A percentile compares a stretch with the other conserved stretches of the same genome.
phyloP scores from a whole-genome alignment of 2,329 filamentous ascomycete species.

The Teratosphaeria destructans region DNA sequence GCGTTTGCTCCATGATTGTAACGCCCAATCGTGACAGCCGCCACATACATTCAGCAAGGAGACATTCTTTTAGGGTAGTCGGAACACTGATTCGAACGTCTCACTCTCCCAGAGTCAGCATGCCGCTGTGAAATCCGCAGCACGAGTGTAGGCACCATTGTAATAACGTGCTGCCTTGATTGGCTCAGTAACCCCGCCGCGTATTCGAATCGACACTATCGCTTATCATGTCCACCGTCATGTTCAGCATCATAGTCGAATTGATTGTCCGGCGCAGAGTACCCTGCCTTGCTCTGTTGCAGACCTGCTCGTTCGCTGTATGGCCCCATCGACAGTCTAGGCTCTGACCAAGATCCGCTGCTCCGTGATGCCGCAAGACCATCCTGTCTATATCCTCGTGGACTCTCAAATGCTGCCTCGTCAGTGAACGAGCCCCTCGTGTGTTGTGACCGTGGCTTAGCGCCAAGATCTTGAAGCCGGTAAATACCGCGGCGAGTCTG shows the following conservation, averaged over 20 bases:
- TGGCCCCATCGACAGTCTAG: slow-evolving; percentile 15
- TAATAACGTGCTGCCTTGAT: not conserved
- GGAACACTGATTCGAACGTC: not conserved
- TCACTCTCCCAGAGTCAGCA: not conserved
- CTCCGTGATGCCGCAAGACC: slow-evolving; percentile 12
- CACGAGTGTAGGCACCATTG: not conserved
- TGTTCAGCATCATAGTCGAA: slow-evolving; percentile 35
- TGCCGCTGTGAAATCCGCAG: not conserved
- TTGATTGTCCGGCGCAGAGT: slow-evolving; percentile 32
- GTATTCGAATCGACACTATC: not conserved
- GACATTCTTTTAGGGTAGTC: not conserved
- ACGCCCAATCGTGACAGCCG: not conserved
- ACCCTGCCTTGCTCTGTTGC: slow-evolving; percentile 23
- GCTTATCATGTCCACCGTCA: slow-evolving; percentile 21
- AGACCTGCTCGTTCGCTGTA: slow-evolving; percentile 19
- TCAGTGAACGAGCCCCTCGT: slow-evolving; percentile 21
- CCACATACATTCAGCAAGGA: not conserved
- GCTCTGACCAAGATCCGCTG: slow-evolving; percentile 24
- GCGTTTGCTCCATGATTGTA: not conserved
- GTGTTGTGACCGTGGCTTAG: slow-evolving; percentile 15
- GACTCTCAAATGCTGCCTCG: slow-evolving; percentile 1
- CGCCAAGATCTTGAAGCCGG: slow-evolving; percentile 34
- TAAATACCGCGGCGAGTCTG: slow-evolving; percentile 40
- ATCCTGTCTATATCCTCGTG: slow-evolving; percentile 3
- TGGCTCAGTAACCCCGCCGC: not conserved